A percentile compares a stretch with the other conserved stretches of the same genome.
Evolutionary conservation across 306 rosid species (phyloP).

Genomic region (Trifolium pratense): DNA sequence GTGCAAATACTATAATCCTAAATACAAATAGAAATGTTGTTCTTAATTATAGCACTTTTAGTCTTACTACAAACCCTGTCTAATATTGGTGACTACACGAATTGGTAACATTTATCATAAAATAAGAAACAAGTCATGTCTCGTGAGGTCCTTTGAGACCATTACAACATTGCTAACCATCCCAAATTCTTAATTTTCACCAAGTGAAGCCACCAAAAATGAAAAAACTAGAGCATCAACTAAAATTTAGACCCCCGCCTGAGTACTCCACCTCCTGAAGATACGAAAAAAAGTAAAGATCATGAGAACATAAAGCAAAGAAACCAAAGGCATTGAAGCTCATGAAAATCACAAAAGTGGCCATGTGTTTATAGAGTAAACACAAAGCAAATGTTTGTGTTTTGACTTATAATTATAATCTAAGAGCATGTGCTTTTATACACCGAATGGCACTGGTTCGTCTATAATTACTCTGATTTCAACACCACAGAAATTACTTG

Average conservation of each 20-base stretch:
- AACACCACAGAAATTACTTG: neutral
- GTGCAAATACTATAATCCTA: conserved; percentile 31
- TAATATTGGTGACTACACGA: conserved; percentile 27
- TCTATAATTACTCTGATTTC: neutral
- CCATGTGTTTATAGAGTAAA: neutral
- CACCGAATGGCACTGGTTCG: neutral
- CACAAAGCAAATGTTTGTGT: neutral
- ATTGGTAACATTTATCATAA: conserved; percentile 9
- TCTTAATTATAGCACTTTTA: neutral
- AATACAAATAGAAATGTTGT: conserved; percentile 9
- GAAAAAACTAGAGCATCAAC: conserved; percentile 34
- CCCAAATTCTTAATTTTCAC: conserved; percentile 4
- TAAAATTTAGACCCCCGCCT: conserved; percentile 48
- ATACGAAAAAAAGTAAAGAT: conserved; percentile 15
- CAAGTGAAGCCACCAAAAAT: conserved; percentile 19
- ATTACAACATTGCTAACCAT: conserved; percentile 26
- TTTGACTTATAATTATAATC: neutral
- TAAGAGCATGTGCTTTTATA: neutral
- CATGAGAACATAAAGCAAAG: conserved; percentile 11
- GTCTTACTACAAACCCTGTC: conserved; percentile 34
- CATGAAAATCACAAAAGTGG: conserved; percentile 7
- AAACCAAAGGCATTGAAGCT: neutral
- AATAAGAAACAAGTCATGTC: conserved; percentile 24
- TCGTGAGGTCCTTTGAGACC: conserved; percentile 7
- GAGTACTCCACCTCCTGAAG: conserved; percentile 57